Percentiles rank a stretch among this genome's conserved stretches.
These are phyloP conservation scores for Cordyceps militaris DNA, from an alignment of 2,329 filamentous ascomycete species.

Conservation along the genomic window DNA sequence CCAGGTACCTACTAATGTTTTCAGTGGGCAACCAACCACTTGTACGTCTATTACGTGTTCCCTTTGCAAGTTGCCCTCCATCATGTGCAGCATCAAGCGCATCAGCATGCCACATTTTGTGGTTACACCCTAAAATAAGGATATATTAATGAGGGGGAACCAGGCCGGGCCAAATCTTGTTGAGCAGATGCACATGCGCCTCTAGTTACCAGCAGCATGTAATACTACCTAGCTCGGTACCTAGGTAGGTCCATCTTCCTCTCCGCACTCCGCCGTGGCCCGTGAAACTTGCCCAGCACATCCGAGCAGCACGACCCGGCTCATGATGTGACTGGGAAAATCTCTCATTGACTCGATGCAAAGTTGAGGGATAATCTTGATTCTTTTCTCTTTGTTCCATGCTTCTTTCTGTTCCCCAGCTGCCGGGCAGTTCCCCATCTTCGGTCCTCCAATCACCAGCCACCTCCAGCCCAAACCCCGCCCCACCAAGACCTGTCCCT, in stretches of 20 bases:
- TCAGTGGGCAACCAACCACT: too few relatives aligned
- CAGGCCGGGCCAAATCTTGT: background rate
- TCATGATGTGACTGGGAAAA: background rate
- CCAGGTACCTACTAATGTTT: too few relatives aligned
- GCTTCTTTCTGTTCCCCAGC: background rate
- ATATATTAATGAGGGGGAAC: constrained; percentile 1
- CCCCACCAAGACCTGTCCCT: background rate
- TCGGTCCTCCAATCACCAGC: background rate
- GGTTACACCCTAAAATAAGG: background rate
- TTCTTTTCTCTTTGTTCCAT: background rate
- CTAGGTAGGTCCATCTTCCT: background rate
- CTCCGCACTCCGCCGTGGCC: background rate
- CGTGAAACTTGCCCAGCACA: background rate
- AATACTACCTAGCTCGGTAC: background rate
- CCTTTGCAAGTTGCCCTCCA: too few relatives aligned
- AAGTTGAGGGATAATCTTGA: background rate
- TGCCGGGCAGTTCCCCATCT: background rate
- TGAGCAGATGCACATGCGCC: background rate
- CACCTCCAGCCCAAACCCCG: background rate
- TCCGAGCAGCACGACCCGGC: background rate
- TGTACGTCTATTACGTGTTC: too few relatives aligned
- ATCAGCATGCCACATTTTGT: background rate
- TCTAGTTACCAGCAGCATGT: background rate
- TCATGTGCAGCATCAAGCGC: background rate
- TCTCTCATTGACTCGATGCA: background rate